These are phyloP conservation scores for Talaromyces funiculosus DNA, from an alignment of 2,329 filamentous ascomycete genomes.

Conservation along the genomic window DNA sequence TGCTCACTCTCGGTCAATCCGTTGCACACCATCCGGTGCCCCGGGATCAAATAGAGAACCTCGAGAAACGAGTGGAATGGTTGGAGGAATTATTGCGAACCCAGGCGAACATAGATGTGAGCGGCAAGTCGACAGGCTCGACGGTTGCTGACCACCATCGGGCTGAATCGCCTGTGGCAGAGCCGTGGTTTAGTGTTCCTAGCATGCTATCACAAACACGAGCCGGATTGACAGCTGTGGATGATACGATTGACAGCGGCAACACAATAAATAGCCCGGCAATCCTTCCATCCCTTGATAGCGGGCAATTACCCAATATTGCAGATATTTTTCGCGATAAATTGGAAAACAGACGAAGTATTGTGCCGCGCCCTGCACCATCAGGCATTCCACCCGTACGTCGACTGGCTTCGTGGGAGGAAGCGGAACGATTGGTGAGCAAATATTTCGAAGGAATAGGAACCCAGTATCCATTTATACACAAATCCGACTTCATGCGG, in stretches of 20 bases:
- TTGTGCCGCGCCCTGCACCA: slow-evolving; percentile 27
- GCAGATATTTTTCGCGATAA: slow-evolving; percentile 37
- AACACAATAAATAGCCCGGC: slow-evolving; percentile 10
- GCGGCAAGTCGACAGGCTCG: slow-evolving; percentile 29
- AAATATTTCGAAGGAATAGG: slow-evolving; percentile 37
- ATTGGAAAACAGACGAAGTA: slow-evolving; percentile 32
- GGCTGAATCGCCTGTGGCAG: slow-evolving; percentile 19
- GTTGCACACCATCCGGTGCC: slow-evolving; percentile 34
- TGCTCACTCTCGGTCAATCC: slow-evolving; percentile 34
- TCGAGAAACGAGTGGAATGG: slow-evolving; percentile 37
- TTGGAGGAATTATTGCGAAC: slow-evolving; percentile 32
- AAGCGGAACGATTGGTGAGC: slow-evolving; percentile 27
- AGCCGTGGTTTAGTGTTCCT: slow-evolving; percentile 37
- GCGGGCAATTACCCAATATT: slow-evolving; percentile 32
- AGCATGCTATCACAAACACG: slow-evolving; percentile 28
- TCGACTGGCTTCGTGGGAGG: slow-evolving; percentile 30
- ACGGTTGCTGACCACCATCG: slow-evolving; percentile 20
- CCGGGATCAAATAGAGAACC: slow-evolving; percentile 35
- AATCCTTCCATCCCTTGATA: slow-evolving; percentile 19
- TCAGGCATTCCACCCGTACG: slow-evolving; percentile 27
- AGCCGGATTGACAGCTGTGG: slow-evolving; percentile 19
- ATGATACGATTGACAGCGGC: slow-evolving; percentile 9
- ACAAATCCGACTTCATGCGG: slow-evolving; percentile 29
- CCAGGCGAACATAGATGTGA: slow-evolving; percentile 31
- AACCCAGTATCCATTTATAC: slow-evolving; percentile 35